Base-by-base conservation (phyloP, 306 rosid species). In the Trichosanthes cucumerina region DNA sequence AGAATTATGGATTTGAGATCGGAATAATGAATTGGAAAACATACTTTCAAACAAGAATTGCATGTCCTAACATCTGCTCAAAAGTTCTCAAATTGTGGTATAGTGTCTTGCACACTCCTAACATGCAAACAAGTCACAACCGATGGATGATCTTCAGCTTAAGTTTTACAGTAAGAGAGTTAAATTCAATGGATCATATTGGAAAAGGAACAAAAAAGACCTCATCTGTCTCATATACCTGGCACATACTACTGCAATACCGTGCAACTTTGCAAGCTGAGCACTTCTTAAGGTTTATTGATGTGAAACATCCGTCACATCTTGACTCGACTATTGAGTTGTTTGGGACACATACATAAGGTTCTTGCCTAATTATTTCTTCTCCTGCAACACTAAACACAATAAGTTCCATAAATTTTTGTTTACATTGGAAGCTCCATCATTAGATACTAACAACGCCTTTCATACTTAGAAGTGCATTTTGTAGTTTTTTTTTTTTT, bases 311-410 rank as follows among this genome's bases (percentile, higher is more conserved):
- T 65, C 89, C 81, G 78, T 93, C 96, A 71, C 97, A 92, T 77
- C 90, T 91, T 26, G 79, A 81, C 39, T 86, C 80, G 2, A 62
- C 39, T 0, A 60, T 18, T n/a, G 89, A 83, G 80, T 91, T 89
- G 59, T 89, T 93, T 6, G 96, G 91, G 44, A 88, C 96, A 70
- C 83, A 86, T 9, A 86, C 89, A 75, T 93, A 92, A 31, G 94
- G 91, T 77, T 90, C 90, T 73, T 93, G 96, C 68, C 86, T 80
- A 73, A 93, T 80, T 69, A 93, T 87, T 74, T 90, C 93, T 3
- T 90, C 94, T 72, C 97, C 96, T 93, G 89, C 76, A 86, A 62
- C 80, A 59, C 38, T 59, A 80, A 62, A 79, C 33, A 49, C 4
- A 28, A 63, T 19, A 18, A 62, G 46, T 59, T 59, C 11, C 39